phyloP scores from a whole-genome alignment of 2,329 filamentous ascomycete genomes.

The Cladosporium sp. region DNA sequence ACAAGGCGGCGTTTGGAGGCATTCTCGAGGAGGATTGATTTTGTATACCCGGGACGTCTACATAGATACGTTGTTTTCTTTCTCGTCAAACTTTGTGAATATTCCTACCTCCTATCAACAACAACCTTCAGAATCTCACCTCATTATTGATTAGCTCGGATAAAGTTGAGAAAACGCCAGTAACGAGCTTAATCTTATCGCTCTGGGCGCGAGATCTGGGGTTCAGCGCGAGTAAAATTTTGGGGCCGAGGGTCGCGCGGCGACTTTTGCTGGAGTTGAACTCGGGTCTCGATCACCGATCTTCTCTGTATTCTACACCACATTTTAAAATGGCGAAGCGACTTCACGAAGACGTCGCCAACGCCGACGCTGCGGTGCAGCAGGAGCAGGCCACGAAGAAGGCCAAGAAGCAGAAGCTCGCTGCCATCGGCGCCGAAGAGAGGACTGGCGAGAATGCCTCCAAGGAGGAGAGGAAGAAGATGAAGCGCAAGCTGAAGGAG shows the following conservation, averaged over 20 bases:
- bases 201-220: neutral
- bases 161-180: neutral
- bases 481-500: conserved; percentile 32
- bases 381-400: conserved; percentile 38
- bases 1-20: neutral
- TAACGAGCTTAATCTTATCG: neutral
- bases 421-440: conserved; percentile 17
- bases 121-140: neutral
- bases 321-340: conserved; percentile 20
- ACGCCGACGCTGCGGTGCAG: conserved; percentile 14
- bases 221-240: neutral
- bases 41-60: conserved; percentile 9
- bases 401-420: conserved; percentile 32
- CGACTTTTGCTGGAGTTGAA: neutral
- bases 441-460: conserved; percentile 23
- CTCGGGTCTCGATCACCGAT: neutral
- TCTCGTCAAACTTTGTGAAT: neutral
- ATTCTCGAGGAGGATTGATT: neutral
- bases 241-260: neutral
- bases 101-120: neutral
- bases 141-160: neutral
- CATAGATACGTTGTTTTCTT: conserved; percentile 1
- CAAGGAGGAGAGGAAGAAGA: conserved; percentile 39
- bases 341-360: conserved; percentile 17
- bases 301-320: neutral